Percentiles rank a stretch among this genome's conserved stretches.
Evolutionary conservation across 2,329 filamentous ascomycete species (phyloP).

Genomic region (Monilinia aucupariae): DNA sequence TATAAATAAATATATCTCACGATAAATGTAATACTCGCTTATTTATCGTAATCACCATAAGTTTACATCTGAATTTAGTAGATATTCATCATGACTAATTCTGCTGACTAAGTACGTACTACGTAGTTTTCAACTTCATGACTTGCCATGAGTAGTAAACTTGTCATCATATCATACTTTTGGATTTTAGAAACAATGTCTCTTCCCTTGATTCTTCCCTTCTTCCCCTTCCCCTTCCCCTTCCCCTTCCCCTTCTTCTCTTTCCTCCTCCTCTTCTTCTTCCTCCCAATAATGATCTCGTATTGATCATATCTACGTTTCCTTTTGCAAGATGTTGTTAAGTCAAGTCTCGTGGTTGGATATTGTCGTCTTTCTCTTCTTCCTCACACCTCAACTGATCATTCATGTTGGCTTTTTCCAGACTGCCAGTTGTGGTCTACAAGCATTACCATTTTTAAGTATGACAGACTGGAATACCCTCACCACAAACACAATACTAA

Average conservation of each 20-base stretch:
- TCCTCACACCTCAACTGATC: conserved; percentile 67
- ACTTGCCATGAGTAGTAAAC: not conserved
- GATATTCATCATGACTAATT: not conserved
- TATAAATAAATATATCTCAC: no score
- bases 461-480: conserved; percentile 24
- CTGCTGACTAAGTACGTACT: not conserved
- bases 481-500: conserved; percentile 15
- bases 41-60: no score
- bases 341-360: conserved; percentile 70
- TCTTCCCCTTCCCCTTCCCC: not conserved
- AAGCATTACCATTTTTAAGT: conserved; percentile 67
- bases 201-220: no score
- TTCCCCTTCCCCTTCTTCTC: not conserved
- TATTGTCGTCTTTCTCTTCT: conserved; percentile 65
- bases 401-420: conserved; percentile 58
- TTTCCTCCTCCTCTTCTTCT: not conserved
- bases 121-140: no score
- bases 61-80: no score
- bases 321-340: conserved; percentile 60
- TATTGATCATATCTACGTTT: not conserved
- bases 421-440: conserved; percentile 52
- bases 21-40: no score
- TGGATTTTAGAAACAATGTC: no score
- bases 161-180: not conserved
- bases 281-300: not conserved